Evolutionary conservation across 306 rosid genomes (phyloP), one percentile per base, ranked within the genome.

Genomic region (Fragaria iinumae): DNA sequence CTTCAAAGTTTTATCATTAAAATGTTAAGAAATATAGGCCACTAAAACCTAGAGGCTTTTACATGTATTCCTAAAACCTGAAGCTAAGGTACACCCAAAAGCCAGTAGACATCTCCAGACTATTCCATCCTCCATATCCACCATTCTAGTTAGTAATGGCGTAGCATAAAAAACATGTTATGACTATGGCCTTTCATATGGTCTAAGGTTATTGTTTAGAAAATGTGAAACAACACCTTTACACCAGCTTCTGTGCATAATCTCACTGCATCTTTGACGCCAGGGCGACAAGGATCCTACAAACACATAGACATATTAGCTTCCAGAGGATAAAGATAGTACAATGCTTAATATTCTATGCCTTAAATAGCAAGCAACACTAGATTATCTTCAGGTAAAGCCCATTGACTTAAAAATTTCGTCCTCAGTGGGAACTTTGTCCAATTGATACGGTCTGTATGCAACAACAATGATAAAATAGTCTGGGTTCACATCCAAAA

Each of bases 241-340:
- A 27, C 29, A 27, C 29, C 29, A 27, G 29, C 29, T 27, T 72
- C 85, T 8, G 88, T 84, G 88, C 98, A 92, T 71, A 89, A 6
- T 56, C 52, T 75, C 55, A 95, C 97, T 11, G 98, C 98, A 9
- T 89, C 92, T 80, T 81, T 82, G 72, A 95, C 98, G 52, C 97
- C 84, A 78, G 74, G 77, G 25, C 97, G 97, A 80, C 97, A 92
- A 57, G 98, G 97, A 88, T 95, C 98, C 98, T 95, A 83, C 64
- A 76, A 17, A 72, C 4, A 64, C 21, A 29, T 1, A 57, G 17
- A 13, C 41, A 29, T 21, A 67, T 73, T 73, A 55, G 68, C 38
- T 64, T 65, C 13, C 14, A 60, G 20, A 2, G 11, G 36, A 64
- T 3, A 29, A 48, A 38, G 49, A 9, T 3, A 64, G 25, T 11